Percentiles rank a stretch among this genome's conserved stretches.
Evolutionary conservation across 1,284 basidiomycete species (phyloP).

Genomic region (Trichosporon ovoides): DNA sequence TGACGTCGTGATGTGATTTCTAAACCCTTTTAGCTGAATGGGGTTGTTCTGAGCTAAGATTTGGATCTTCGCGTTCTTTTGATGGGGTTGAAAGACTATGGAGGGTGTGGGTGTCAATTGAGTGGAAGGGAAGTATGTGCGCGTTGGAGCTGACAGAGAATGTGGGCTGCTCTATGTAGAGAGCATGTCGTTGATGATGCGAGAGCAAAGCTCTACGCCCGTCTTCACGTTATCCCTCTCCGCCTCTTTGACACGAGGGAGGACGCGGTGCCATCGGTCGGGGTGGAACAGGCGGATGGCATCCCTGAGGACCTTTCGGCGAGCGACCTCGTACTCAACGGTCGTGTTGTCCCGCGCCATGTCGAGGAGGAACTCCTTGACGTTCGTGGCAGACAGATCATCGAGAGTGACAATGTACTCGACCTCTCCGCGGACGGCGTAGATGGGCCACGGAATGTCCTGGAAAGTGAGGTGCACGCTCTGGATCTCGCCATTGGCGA

Average conservation of each 20-base stretch:
- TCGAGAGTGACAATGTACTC: slow-evolving; percentile 26
- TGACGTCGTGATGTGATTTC: slow-evolving; percentile 6
- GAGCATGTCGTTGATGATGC: slow-evolving; percentile 30
- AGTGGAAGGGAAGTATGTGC: not conserved
- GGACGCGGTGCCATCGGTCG: slow-evolving; percentile 61
- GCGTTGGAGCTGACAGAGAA: too few relatives aligned
- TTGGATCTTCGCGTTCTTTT: too few relatives aligned
- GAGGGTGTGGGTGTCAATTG: too few relatives aligned
- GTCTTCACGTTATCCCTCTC: slow-evolving; percentile 60
- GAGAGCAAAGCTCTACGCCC: slow-evolving; percentile 54
- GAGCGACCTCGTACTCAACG: slow-evolving; percentile 38
- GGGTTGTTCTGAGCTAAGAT: too few relatives aligned
- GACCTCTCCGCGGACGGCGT: slow-evolving; percentile 42
- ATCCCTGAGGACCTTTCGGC: slow-evolving; percentile 51
- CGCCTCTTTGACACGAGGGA: slow-evolving; percentile 54
- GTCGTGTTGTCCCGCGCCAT: slow-evolving; percentile 52
- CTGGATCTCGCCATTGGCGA: slow-evolving; percentile 22
- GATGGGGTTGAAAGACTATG: too few relatives aligned
- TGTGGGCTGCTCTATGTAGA: slow-evolving; percentile 9
- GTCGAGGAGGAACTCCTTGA: slow-evolving; percentile 56
- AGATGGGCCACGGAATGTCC: slow-evolving; percentile 76
- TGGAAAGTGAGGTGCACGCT: slow-evolving; percentile 50
- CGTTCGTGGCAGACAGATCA: slow-evolving; percentile 55
- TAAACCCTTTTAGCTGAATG: too few relatives aligned
- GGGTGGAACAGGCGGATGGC: slow-evolving; percentile 67